Conservation (phyloP, 768 basidiomycete genomes). For the Pleurotus pulmonarius region DNA sequence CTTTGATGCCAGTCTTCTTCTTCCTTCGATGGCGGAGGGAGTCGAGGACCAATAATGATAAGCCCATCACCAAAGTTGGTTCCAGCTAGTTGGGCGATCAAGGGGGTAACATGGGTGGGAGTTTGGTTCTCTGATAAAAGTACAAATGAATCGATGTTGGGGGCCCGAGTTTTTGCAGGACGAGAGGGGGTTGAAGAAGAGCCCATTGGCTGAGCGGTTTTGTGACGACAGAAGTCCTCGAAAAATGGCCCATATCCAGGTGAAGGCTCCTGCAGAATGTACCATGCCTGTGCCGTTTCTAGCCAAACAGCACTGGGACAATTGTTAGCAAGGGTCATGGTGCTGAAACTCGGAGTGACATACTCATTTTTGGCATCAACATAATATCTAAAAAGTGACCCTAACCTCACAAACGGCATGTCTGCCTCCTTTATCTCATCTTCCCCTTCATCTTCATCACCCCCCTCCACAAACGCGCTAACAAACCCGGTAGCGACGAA, state of each 20-base stretch:
- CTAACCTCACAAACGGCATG: conserved; percentile 43
- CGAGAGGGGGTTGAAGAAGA: conserved; percentile 14
- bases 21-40: conserved; percentile 27
- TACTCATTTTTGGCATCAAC: conserved; percentile 52
- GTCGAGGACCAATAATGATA: conserved; percentile 42
- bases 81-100: conserved; percentile 48
- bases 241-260: conserved; percentile 39
- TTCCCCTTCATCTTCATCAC: conserved; percentile 61
- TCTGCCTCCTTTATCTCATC: conserved; percentile 40
- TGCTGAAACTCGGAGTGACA: conserved; percentile 16
- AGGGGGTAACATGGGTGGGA: conserved; percentile 60
- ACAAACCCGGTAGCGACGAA: conserved; percentile 57
- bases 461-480: conserved; percentile 36
- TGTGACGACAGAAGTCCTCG: conserved; percentile 44
- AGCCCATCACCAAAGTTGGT: conserved; percentile 54
- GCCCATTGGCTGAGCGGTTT: conserved; percentile 46
- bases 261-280: conserved; percentile 50
- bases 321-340: too few relatives aligned
- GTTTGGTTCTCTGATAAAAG: conserved; percentile 51
- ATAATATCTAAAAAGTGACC: conserved; percentile 40
- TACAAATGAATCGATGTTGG: conserved; percentile 54
- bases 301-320: conserved; percentile 55
- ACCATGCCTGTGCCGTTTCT: conserved; percentile 63
- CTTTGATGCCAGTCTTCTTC: conserved; percentile 16
- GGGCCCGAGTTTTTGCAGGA: conserved; percentile 18